Evolutionary conservation across 495 filamentous ascomycete genomes (phyloP), one percentile per base, ranked within the genome.

Genomic region (Tetracladium marchalianum): DNA sequence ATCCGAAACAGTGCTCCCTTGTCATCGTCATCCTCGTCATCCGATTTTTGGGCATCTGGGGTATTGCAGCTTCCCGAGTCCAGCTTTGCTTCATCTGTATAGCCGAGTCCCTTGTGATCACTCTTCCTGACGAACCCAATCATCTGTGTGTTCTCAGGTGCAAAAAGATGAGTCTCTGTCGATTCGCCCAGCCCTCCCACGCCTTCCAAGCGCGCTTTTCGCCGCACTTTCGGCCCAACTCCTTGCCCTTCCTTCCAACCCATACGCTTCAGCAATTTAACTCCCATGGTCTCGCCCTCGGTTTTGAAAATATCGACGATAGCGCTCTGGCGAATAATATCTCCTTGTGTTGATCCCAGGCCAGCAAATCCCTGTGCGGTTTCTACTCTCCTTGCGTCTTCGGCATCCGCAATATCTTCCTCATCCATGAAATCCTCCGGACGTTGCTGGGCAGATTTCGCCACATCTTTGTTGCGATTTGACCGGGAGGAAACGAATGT

Each of bases 401-500:
- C 89, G 1, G 82, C 82, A 53, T 95, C 90, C 10, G 85, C 83
- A 10, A 95, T 66, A 64, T 98, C 92, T 64, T 98, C 93, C 51
- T 95, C 93, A 52, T 98, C 92, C 92, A 98, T 98, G 50, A 88
- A 97, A 59, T 98, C 92, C 55, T 97, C 90, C 8, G 81, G 73
- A 27, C 80, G 79, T 60, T 85, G 80, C 54, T 80, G 68, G 10
- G 53, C 16, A 0, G 62, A 13, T 6, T 73, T 69, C 11, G 67
- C 46, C 18, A 63, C 72, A 68, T 90, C 81, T 53, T 86, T 83
- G 44, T 77, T 76, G 39, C 85, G 82, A 51, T 86, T 85, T 34
- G 79, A 65, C 0, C 92, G 85, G 33, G 92, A 95, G 4, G 89
- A 96, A 31, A 95, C 82, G 58, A 97, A 98, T 5, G 84, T 82